Evolutionary conservation across 306 rosid genomes (phyloP).

Genomic region (Psophocarpus tetragonolobus): DNA sequence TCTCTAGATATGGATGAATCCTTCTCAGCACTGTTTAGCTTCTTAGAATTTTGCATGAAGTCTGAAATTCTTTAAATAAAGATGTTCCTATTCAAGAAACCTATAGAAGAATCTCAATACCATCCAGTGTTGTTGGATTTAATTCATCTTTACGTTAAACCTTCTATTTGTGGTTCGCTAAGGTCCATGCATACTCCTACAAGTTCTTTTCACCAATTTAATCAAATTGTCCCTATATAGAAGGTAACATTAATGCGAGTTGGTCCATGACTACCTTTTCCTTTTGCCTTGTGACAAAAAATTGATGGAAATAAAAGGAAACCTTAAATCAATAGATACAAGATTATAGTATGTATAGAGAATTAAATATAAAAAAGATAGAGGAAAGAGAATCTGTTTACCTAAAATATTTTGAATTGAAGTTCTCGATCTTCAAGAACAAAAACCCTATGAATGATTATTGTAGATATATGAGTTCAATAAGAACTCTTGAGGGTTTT

Average conservation of each 20-base stretch:
- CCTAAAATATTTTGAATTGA: too few relatives aligned
- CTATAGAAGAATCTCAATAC: constrained; percentile 3
- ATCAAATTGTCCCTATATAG: background rate
- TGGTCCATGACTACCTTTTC: constrained; percentile 4
- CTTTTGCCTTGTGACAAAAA: constrained; percentile 16
- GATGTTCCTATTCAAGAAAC: background rate
- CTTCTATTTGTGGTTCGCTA: background rate
- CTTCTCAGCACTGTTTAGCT: background rate
- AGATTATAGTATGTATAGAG: too few relatives aligned
- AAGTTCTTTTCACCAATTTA: background rate
- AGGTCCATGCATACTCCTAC: background rate
- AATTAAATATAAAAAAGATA: too few relatives aligned
- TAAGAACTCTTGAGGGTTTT: too few relatives aligned
- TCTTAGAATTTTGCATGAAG: background rate
- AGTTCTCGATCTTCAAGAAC: too few relatives aligned
- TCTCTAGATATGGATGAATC: background rate
- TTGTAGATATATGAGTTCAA: too few relatives aligned
- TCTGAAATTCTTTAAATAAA: constrained; percentile 51
- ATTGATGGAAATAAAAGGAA: too few relatives aligned
- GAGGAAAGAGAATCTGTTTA: too few relatives aligned
- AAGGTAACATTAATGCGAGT: background rate
- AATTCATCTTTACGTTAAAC: background rate
- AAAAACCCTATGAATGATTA: too few relatives aligned
- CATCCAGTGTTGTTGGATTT: background rate
- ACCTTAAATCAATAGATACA: too few relatives aligned